Conservation (phyloP, 441 rosid species). For the Geranium incanum region DNA sequence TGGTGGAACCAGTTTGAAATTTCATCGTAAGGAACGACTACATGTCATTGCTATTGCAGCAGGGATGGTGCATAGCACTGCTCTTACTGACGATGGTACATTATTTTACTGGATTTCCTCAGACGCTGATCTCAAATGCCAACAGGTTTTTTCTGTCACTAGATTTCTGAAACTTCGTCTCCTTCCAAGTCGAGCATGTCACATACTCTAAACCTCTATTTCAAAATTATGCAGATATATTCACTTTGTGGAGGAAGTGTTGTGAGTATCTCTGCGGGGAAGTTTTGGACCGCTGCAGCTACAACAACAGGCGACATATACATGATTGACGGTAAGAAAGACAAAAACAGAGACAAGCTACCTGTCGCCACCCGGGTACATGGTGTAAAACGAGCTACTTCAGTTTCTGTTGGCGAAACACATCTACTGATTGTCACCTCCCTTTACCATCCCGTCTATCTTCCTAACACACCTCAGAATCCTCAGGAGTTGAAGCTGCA, state of each 20-base stretch:
- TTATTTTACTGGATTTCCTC: constrained; percentile 90
- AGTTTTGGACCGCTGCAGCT: constrained; percentile 84
- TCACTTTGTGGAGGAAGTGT: constrained; percentile 49
- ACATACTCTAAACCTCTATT: constrained; percentile 10
- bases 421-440: constrained; percentile 79
- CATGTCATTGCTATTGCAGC: constrained; percentile 80
- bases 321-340: constrained; percentile 85
- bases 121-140: constrained; percentile 83
- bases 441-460: constrained; percentile 69
- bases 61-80: constrained; percentile 89
- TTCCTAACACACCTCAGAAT: constrained; percentile 30
- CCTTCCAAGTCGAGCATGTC: constrained; percentile 6
- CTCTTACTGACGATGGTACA: constrained; percentile 84
- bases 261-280: constrained; percentile 80
- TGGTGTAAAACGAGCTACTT: constrained; percentile 74
- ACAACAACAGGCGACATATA: constrained; percentile 80
- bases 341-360: constrained; percentile 41
- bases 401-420: constrained; percentile 92
- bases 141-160: constrained; percentile 47
- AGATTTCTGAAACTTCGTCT: constrained; percentile 3
- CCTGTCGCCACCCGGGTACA: constrained; percentile 65
- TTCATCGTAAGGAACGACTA: constrained; percentile 63
- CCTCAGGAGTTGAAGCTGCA: constrained; percentile 32
- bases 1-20: constrained; percentile 57
- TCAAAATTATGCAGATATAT: constrained; percentile 42